These are phyloP conservation scores for Russula vinacea DNA, from an alignment of 768 basidiomycete genomes.

Conservation along the genomic window DNA sequence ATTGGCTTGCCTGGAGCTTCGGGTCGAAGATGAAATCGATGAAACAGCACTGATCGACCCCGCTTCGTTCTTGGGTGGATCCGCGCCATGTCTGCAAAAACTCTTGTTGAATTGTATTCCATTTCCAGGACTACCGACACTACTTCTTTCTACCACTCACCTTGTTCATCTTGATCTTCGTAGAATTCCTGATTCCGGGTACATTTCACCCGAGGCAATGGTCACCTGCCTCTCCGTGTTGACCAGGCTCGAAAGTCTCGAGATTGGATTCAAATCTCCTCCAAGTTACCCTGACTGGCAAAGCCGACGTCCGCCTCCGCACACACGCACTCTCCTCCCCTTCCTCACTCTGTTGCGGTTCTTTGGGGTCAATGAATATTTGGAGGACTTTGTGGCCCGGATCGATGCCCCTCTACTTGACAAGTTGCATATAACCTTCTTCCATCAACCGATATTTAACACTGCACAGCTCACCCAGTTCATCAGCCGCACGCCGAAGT, in stretches of 20 bases:
- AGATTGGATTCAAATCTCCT: background rate
- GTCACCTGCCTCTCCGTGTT: background rate
- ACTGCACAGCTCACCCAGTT: too few species aligned
- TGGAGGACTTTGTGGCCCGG: background rate
- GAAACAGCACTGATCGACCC: background rate
- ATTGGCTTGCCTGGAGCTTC: background rate
- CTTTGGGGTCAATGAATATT: background rate
- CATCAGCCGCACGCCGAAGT: too few species aligned
- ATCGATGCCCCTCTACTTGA: background rate
- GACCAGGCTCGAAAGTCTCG: background rate
- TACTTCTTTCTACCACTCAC: too few species aligned
- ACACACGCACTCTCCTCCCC: background rate
- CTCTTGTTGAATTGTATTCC: background rate
- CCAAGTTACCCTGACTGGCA: background rate
- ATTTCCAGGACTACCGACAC: background rate
- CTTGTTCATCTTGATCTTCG: too few species aligned
- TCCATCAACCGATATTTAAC: too few species aligned
- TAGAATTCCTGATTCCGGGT: background rate
- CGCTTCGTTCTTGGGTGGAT: slow-evolving; percentile 3
- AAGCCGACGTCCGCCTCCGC: background rate
- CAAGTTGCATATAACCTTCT: too few species aligned
- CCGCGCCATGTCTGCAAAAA: background rate
- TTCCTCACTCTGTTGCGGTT: background rate
- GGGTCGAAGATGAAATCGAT: background rate
- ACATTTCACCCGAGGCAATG: background rate